Evolutionary conservation across 1,139 yeast species (phyloP).

Genomic region (Candida neerlandica): DNA sequence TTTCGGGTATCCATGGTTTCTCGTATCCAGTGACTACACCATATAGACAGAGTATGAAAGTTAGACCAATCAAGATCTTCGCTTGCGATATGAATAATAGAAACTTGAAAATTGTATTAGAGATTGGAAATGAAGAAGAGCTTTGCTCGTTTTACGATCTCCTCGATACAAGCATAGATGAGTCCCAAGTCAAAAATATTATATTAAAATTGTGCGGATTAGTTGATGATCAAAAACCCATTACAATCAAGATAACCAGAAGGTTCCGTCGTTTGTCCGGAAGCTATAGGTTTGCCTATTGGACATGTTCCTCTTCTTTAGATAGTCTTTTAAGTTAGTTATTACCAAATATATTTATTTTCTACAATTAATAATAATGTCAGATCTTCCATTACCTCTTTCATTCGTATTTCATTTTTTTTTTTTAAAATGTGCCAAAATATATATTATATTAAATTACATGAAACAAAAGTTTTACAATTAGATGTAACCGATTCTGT

Average conservation of each 20-base stretch:
- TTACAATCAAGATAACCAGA: neutral
- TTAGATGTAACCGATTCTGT: constrained; percentile 98
- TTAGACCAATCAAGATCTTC: constrained; percentile 27
- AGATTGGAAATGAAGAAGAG: constrained; percentile 29
- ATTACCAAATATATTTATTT: neutral
- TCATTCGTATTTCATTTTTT: neutral
- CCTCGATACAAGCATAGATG: constrained; percentile 32
- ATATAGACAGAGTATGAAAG: constrained; percentile 30
- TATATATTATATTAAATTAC: constrained; percentile 8
- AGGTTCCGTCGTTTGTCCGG: neutral
- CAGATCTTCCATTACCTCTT: neutral
- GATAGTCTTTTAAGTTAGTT: neutral
- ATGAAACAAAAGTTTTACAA: constrained; percentile 6
- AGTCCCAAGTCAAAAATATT: constrained; percentile 9
- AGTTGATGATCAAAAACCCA: neutral
- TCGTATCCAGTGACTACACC: constrained; percentile 32
- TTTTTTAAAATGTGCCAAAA: constrained; percentile 4
- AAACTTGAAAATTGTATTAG: constrained; percentile 20
- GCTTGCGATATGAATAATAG: constrained; percentile 18
- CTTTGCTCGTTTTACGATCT: constrained; percentile 31
- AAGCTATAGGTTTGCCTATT: constrained; percentile 2
- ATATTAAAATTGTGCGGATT: neutral
- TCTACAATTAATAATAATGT: neutral
- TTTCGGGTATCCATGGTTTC: constrained; percentile 23
- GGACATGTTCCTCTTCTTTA: constrained; percentile 7